Evolutionary conservation across 495 filamentous ascomycete genomes (phyloP).

Genomic region (Corynascus novoguineensis): DNA sequence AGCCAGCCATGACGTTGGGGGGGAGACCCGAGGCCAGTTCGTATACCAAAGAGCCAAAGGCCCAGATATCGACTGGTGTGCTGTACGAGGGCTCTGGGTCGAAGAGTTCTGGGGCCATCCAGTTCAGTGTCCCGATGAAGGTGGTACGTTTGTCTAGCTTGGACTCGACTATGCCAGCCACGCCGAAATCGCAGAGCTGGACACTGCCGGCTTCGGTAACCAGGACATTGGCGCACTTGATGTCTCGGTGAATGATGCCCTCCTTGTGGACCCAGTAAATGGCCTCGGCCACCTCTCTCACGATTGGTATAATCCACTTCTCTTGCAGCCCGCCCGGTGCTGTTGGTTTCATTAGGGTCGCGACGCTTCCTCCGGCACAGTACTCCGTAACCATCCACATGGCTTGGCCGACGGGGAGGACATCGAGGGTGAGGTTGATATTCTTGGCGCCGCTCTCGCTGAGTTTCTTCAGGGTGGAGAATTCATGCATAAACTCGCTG

Average conservation of each 20-base stretch:
- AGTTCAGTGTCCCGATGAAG: slow-evolving; percentile 90
- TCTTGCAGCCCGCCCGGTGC: slow-evolving; percentile 74
- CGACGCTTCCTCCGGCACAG: slow-evolving; percentile 91
- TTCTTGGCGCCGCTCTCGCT: slow-evolving; percentile 81
- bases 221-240: slow-evolving; percentile 92
- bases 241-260: slow-evolving; percentile 91
- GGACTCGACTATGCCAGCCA: slow-evolving; percentile 80
- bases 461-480: slow-evolving; percentile 75
- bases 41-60: slow-evolving; percentile 82
- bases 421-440: slow-evolving; percentile 85
- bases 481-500: slow-evolving; percentile 82
- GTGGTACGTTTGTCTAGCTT: slow-evolving; percentile 82
- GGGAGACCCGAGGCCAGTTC: slow-evolving; percentile 89
- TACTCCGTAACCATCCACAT: slow-evolving; percentile 97
- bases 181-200: slow-evolving; percentile 94
- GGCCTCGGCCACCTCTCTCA: slow-evolving; percentile 79
- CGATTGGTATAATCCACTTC: slow-evolving; percentile 82
- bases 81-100: slow-evolving; percentile 51
- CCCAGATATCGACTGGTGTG: slow-evolving; percentile 87
- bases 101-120: slow-evolving; percentile 93
- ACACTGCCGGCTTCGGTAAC: slow-evolving; percentile 81
- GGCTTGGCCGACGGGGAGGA: slow-evolving; percentile 75
- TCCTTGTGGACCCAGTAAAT: slow-evolving; percentile 83
- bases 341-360: slow-evolving; percentile 65
- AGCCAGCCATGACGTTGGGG: slow-evolving; percentile 54